These are phyloP conservation scores for Sporobolomyces phaffii DNA, from an alignment of 768 basidiomycete genomes.

Conservation along the genomic window DNA sequence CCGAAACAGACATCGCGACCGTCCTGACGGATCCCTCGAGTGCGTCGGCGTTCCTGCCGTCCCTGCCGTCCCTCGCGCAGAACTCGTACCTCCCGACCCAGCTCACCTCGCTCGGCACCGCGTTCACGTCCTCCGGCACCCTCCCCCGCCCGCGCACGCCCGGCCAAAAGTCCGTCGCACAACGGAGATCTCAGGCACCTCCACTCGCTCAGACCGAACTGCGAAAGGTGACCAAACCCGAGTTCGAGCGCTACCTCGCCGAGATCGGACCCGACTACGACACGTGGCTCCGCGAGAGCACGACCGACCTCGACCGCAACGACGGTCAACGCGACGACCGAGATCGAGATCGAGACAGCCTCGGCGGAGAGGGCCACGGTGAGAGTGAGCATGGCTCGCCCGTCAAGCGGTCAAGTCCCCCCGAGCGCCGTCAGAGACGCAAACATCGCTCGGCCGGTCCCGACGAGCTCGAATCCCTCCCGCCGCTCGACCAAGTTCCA, in stretches of 20 bases:
- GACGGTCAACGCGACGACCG: neutral
- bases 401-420: neutral
- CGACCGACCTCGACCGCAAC: neutral
- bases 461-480: slow-evolving; percentile 52
- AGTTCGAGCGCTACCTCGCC: slow-evolving; percentile 75
- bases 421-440: no score
- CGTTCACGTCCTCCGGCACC: slow-evolving; percentile 60
- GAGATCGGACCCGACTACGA: slow-evolving; percentile 72
- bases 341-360: neutral
- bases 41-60: slow-evolving; percentile 72
- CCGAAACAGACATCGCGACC: slow-evolving; percentile 73
- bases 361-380: neutral
- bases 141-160: slow-evolving; percentile 28
- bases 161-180: slow-evolving; percentile 45
- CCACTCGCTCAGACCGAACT: slow-evolving; percentile 54
- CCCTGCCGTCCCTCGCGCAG: slow-evolving; percentile 59
- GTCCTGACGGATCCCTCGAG: slow-evolving; percentile 83
- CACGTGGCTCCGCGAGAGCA: slow-evolving; percentile 51
- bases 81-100: slow-evolving; percentile 35
- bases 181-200: slow-evolving; percentile 45
- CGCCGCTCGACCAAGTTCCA: slow-evolving; percentile 70
- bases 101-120: slow-evolving; percentile 40
- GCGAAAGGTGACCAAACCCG: slow-evolving; percentile 70
- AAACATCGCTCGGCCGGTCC: no score
- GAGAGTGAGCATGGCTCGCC: neutral